Evolutionary conservation across 2,329 filamentous ascomycete genomes (phyloP), one percentile per base, ranked within the genome.

Genomic region (Botryosphaeria dothidea): DNA sequence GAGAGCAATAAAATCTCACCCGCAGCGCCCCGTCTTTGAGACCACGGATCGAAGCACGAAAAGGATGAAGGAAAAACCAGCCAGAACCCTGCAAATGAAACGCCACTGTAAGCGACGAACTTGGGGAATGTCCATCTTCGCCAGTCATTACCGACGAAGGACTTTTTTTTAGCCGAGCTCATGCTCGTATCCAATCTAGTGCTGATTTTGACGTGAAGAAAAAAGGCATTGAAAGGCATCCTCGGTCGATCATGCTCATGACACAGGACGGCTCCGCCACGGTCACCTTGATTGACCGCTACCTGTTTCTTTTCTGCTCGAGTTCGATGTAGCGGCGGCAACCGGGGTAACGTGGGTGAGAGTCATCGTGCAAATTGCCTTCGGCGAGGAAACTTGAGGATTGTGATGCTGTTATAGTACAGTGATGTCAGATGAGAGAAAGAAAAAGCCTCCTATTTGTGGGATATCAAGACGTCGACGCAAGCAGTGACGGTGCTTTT

Each of bases 181-280:
- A 60, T 46, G 56, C 56, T 36, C 29, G 56, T 46, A 60, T 60
- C 56, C 56, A 60, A 60, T 60, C 56, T 60, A 60, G 56, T 46
- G 38, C 56, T 46, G 38, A 45, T 46, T 60, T 46, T 34, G 56
- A 13, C 25, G 23, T 23, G 3, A 27, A 60, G 38, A 46, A 15
- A 17, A 27, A 23, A 34, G 15, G 25, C 25, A 46, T 15, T 19
- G 23, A 38, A 23, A 13, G 27, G 38, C 27, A 29, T n/a, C n/a
- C n/a, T n/a, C n/a, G n/a, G 17, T 43, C 6, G 4, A 13, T 45
- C 27, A 6, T 31, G n/a, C 5, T 58, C n/a, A 23, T 46, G 11
- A 34, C 21, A 19, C 38, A 46, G 23, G 56, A 46, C 21, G n/a
- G 25, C 17, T 34, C 41, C 38, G 15, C 27, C 25, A n/a, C 19